phyloP scores from a whole-genome alignment of 768 basidiomycete genomes.

The Neoboletus subvelutipes region DNA sequence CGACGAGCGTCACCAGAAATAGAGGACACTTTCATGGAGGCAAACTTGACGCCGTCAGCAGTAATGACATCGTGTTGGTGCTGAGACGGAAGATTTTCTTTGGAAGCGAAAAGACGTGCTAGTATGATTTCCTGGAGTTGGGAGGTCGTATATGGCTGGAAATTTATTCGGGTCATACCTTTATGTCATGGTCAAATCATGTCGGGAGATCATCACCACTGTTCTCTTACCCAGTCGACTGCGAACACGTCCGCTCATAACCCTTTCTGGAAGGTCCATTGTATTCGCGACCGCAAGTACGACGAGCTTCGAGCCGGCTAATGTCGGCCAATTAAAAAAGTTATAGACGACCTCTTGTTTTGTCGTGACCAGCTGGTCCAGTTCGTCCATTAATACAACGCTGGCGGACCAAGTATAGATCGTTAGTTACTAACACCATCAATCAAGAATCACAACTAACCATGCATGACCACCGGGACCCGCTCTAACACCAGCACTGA shows the following conservation, averaged over 20 bases:
- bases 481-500: constrained; percentile 57
- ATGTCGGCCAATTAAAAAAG: constrained; percentile 99
- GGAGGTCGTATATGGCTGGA: constrained; percentile 77
- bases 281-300: constrained; percentile 98
- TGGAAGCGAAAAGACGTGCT: constrained; percentile 68
- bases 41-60: constrained; percentile 77
- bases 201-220: background rate
- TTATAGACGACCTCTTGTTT: constrained; percentile 99
- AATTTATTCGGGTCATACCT: constrained; percentile 93
- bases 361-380: constrained; percentile 92
- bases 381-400: constrained; percentile 96
- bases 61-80: constrained; percentile 54
- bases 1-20: constrained; percentile 95
- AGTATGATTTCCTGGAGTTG: constrained; percentile 86
- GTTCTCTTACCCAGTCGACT: constrained; percentile 76
- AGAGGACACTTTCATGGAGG: constrained; percentile 71
- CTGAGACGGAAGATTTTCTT: constrained; percentile 45
- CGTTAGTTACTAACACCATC: background rate
- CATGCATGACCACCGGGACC: constrained; percentile 88
- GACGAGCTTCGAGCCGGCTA: constrained; percentile 82
- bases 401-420: constrained; percentile 39
- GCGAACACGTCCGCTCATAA: constrained; percentile 88
- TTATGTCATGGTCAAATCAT: background rate
- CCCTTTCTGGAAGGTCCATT: constrained; percentile 95
- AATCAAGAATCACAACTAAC: constrained; percentile 43